Evolutionary conservation across 345 rosid genomes (phyloP), one percentile per base, ranked within the genome.

Genomic region (Aquilaria sinensis): DNA sequence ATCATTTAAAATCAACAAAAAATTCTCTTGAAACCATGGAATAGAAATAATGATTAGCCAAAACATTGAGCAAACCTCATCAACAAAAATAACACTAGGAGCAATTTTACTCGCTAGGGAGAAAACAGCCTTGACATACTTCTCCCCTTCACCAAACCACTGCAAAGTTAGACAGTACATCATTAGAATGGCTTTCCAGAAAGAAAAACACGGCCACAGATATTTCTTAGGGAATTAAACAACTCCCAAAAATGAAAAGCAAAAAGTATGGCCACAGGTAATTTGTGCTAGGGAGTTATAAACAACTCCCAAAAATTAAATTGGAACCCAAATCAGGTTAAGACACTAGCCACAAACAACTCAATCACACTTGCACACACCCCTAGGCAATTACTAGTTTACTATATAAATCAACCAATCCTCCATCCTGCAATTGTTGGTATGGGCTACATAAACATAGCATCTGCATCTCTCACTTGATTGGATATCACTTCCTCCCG

Each of bases 71-170:
- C 81, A 54, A 70, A 91, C 97, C 97, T 91, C 97, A 58, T 91
- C 96, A 60, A 91, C 86, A 69, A 91, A 91, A 73, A 91, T 68
- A 70, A 91, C 91, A 72, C 96, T 88, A 1, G 97, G 97, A 63
- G 97, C 88, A 67, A 91, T 88, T 80, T 91, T 91, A 72, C 97
- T 91, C 9, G 96, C 93, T 60, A 91, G 77, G 69, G 97, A 91
- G 77, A 91, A 91, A 46, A 91, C 97, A 37, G 96, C 96, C 77
- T 88, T 91, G 31, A 91, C 96, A 66, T 86, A 91, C 77, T 91
- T 91, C 73, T 91, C 97, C 48, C 97, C 97, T 79, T 91, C 96
- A 68, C 97, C 97, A 78, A 91, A 91, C 97, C 96, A 91, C 97
- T 91, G 88, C 81, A 86, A 58, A 37, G 14, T 8, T 62, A 64